These are phyloP conservation scores for Plenodomus lindquistii DNA, from an alignment of 2,329 filamentous ascomycete species.

Conservation along the genomic window DNA sequence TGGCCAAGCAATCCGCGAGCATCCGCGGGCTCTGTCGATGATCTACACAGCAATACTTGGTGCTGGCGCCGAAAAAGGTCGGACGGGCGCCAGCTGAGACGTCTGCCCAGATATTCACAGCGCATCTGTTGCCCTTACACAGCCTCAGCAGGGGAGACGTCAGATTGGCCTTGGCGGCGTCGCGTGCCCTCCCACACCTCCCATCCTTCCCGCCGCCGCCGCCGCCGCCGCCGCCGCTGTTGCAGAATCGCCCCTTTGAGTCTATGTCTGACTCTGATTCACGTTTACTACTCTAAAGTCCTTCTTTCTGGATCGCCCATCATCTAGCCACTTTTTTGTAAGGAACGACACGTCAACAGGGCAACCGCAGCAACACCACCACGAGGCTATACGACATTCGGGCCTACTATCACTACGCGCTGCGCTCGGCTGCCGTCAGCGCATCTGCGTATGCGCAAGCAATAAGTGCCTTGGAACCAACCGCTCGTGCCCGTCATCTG, in stretches of 20 bases:
- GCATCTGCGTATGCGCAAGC: not conserved
- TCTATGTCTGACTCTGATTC: not conserved
- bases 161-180: conserved; percentile 17
- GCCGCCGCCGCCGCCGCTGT: not conserved
- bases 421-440: conserved; percentile 7
- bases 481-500: conserved; percentile 15
- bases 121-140: conserved; percentile 4
- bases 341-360: conserved; percentile 4
- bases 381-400: not conserved
- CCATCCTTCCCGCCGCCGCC: too few species aligned
- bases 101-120: conserved; percentile 4
- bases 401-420: not conserved
- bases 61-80: too few species aligned
- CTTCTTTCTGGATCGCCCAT: conserved; percentile 4
- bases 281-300: too few species aligned
- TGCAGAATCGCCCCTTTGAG: not conserved
- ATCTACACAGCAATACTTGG: too few species aligned
- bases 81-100: conserved; percentile 18
- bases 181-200: conserved; percentile 20
- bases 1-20: conserved; percentile 4
- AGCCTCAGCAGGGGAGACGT: conserved; percentile 20
- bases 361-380: conserved; percentile 1
- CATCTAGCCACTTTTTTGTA: not conserved
- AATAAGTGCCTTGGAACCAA: conserved; percentile 1
- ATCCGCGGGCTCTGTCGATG: too few species aligned